Conservation (phyloP, 2,329 filamentous ascomycete genomes). For the Pestalotiopsis sp. region DNA sequence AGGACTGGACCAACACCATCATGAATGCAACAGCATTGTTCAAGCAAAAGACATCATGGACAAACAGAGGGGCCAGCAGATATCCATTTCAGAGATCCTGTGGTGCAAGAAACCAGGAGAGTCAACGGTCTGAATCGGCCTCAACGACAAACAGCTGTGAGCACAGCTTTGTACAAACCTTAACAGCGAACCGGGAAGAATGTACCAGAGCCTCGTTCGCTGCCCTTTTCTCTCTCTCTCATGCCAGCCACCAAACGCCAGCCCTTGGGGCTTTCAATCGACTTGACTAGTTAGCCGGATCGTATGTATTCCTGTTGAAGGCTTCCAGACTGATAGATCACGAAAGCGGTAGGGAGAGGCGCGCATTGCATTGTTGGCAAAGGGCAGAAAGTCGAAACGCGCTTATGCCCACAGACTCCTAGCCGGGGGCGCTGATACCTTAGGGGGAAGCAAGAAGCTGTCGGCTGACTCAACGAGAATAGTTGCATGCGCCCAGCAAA, state of each 20-base stretch:
- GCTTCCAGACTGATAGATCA: background rate
- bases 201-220: conserved; percentile 23
- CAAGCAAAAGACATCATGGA: background rate
- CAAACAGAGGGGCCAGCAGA: background rate
- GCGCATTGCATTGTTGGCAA: background rate
- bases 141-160: conserved; percentile 14
- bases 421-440: background rate
- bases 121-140: conserved; percentile 11
- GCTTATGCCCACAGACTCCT: background rate
- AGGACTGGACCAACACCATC: background rate
- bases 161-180: conserved; percentile 16
- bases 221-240: conserved; percentile 6
- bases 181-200: conserved; percentile 28
- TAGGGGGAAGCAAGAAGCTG: background rate
- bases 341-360: background rate
- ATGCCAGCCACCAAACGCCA: conserved; percentile 31
- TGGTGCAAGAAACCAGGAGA: background rate
- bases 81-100: background rate
- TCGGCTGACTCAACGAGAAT: background rate
- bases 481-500: background rate
- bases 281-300: background rate
- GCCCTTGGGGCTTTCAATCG: conserved; percentile 22
- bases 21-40: background rate
- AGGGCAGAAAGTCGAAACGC: background rate
- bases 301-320: background rate